Base-by-base conservation (phyloP, 148 eudicot species). In the Nepenthes mirabilis region DNA sequence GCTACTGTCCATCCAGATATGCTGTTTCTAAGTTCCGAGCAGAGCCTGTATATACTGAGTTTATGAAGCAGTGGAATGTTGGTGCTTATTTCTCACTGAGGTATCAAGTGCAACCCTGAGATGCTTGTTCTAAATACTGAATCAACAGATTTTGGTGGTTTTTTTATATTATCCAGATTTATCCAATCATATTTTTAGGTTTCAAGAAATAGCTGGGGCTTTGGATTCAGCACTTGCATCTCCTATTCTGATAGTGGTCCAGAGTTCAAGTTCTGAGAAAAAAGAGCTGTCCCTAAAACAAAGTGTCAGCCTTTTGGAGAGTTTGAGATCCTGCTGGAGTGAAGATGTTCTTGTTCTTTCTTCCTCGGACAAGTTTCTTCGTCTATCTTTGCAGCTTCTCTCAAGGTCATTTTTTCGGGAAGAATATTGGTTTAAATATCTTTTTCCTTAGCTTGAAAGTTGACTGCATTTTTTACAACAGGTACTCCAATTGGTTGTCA, bases 51-150 rank as follows among this genome's bases (percentile, higher is more conserved):
- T 89, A 82, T 78, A 14, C 65, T 57, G 99, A 93, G 55, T 93
- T 93, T 79, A 82, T 93, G 89, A 93, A 81, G 78, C 95, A 86
- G 45, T 93, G 99, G 99, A 93, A 93, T 70, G 65, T 85, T 64
- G 99, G 99, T 68, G 99, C 82, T 67, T 93, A 93, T 75, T 93
- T 93, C 71, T 86, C 91, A 34, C 68, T 93, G 80, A 89, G 96
- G 98, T 93, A 83, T 63, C 64, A 34, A 57, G 37, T 78, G 57
- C 48, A 45, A n/a, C 66, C 40, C 9, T 45, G 56, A 6, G 12
- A 11, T 14, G 51, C 37, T 37, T 40, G 43, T 7, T 40, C 43
- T 40, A 40, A 40, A 40, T 7, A 40, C 43, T 40, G 3, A 7
- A 40, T 2, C 9, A 13, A 6, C 35, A 12, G 48, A 45, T 34